Conservation (phyloP, 352 stramenopile genomes). For the Pythium volutum region DNA sequence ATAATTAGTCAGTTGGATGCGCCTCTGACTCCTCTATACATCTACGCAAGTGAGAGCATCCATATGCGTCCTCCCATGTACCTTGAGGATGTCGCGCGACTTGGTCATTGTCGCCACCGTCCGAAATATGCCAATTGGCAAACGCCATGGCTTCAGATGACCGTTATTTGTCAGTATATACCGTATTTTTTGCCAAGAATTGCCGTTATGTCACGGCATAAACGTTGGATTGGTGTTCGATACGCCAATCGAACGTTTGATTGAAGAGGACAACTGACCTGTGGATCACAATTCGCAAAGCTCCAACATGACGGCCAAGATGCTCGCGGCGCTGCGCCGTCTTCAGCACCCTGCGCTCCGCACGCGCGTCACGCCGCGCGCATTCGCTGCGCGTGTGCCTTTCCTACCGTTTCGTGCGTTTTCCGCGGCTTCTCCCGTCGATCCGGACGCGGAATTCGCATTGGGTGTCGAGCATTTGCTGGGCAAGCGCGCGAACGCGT, state of each 20-base stretch:
- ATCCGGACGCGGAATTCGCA: constrained; percentile 47
- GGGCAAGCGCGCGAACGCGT: constrained; percentile 39
- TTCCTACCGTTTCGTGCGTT: not conserved
- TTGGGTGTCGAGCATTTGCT: constrained; percentile 60
- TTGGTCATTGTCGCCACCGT: constrained; percentile 25
- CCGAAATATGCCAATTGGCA: no score
- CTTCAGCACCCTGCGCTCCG: not conserved
- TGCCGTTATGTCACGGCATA: not conserved
- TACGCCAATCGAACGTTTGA: constrained; percentile 11
- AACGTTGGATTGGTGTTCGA: not conserved
- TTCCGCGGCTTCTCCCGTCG: not conserved
- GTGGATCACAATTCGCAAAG: not conserved
- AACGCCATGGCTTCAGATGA: no score
- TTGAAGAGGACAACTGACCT: constrained; percentile 3
- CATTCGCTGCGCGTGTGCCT: not conserved
- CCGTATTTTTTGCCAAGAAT: not conserved
- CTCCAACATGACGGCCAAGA: not conserved
- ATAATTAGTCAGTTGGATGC: not conserved
- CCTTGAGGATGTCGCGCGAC: constrained; percentile 60
- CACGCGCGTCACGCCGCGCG: not conserved
- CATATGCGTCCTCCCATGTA: constrained; percentile 15
- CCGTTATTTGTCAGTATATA: not conserved
- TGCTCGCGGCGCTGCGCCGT: constrained; percentile 8
- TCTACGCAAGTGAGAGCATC: not conserved
- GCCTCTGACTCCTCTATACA: not conserved